phyloP scores from a whole-genome alignment of 805 yeast species.

The Lachancea thermotolerans region DNA sequence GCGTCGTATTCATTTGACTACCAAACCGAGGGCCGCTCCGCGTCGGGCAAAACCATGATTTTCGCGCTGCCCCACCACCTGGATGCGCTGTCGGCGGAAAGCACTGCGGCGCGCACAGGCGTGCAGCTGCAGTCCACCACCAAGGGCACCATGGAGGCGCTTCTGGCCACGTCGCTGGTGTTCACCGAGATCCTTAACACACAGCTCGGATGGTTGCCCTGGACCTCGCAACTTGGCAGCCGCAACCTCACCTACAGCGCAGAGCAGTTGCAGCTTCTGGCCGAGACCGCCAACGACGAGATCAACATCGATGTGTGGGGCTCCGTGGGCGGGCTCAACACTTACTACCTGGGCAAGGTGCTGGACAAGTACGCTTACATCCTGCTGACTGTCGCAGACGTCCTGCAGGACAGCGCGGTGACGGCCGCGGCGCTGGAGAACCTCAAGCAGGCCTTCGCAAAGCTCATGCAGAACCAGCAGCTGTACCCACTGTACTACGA shows the following conservation, averaged over 20 bases:
- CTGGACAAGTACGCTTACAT: constrained; percentile 53
- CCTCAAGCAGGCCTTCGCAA: constrained; percentile 40
- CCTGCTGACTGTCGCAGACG: constrained; percentile 43
- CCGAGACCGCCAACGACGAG: constrained; percentile 41
- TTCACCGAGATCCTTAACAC: constrained; percentile 37
- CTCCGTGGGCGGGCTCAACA: constrained; percentile 37
- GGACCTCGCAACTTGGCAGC: constrained; percentile 32
- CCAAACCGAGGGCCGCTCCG: constrained; percentile 44
- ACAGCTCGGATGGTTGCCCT: constrained; percentile 40
- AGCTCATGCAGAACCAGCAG: constrained; percentile 38
- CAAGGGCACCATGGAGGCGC: constrained; percentile 45
- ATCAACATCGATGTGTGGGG: constrained; percentile 39
- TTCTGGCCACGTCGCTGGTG: constrained; percentile 34
- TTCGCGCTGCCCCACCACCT: constrained; percentile 53
- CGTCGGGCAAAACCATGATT: constrained; percentile 39
- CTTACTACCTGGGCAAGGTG: constrained; percentile 47
- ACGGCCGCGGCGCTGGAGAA: constrained; percentile 32
- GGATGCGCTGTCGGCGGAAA: constrained; percentile 30
- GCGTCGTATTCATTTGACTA: constrained; percentile 46
- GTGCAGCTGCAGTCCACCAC: constrained; percentile 40
- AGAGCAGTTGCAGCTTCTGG: constrained; percentile 39
- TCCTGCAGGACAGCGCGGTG: constrained; percentile 38
- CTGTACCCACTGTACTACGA: constrained; percentile 48
- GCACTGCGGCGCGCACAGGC: constrained; percentile 35
- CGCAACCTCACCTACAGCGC: constrained; percentile 34